phyloP scores from a whole-genome alignment of 2,329 filamentous ascomycete genomes.

The Aspergillus neotritici region DNA sequence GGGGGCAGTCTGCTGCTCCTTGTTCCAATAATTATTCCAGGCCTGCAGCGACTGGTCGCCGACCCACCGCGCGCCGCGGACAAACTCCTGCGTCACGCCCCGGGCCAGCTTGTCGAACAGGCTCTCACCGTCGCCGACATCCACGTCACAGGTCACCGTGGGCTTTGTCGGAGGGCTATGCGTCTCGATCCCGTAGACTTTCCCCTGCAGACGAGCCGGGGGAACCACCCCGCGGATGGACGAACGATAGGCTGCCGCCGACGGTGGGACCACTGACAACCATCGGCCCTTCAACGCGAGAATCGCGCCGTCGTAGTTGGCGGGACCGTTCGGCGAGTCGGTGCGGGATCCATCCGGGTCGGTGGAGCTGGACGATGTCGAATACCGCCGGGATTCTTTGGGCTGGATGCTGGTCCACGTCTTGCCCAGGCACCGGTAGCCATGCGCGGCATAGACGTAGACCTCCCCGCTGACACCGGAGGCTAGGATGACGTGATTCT shows the following conservation, averaged over 20 bases:
- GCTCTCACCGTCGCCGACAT: conserved; percentile 44
- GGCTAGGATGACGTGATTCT: conserved; percentile 64
- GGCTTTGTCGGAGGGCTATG: conserved; percentile 40
- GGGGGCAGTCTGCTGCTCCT: conserved; percentile 30
- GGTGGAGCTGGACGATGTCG: conserved; percentile 42
- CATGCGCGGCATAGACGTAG: conserved; percentile 60
- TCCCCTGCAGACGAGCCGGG: conserved; percentile 27
- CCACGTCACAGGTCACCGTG: conserved; percentile 40
- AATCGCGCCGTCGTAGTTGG: conserved; percentile 33
- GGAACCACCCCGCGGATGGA: conserved; percentile 41
- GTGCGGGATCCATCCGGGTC: conserved; percentile 40
- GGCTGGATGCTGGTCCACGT: conserved; percentile 81
- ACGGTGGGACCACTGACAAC: conserved; percentile 43
- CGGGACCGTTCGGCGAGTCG: conserved; percentile 29
- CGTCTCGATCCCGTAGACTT: conserved; percentile 38
- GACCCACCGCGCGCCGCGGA: conserved; percentile 46
- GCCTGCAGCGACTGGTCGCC: conserved; percentile 46
- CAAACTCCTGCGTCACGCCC: conserved; percentile 46
- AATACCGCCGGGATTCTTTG: conserved; percentile 39
- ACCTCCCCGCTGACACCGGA: conserved; percentile 83
- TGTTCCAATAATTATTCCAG: conserved; percentile 49
- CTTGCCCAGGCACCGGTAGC: conserved; percentile 71
- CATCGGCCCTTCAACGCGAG: conserved; percentile 43
- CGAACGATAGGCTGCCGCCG: conserved; percentile 28
- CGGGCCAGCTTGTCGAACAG: conserved; percentile 44